Conservation (phyloP, 2,329 filamentous ascomycete genomes). For the Paracoccidioides brasiliensis region DNA sequence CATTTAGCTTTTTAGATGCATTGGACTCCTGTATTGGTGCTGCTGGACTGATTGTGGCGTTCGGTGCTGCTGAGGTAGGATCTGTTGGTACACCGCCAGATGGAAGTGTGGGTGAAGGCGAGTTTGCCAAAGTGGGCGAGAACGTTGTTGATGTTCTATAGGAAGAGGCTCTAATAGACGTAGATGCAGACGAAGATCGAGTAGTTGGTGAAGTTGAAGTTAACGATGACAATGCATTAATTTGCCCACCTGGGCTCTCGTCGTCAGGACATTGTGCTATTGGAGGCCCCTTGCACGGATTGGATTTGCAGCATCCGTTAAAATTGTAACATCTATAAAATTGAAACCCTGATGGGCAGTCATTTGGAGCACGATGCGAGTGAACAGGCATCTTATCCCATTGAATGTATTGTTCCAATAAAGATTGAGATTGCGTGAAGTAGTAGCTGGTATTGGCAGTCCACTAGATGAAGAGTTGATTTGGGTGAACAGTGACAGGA, state of each 20-base stretch:
- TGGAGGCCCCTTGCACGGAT: conserved; percentile 6
- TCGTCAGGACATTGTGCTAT: background rate
- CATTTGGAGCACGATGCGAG: background rate
- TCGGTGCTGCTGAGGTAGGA: background rate
- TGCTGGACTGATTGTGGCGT: background rate
- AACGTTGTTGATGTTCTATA: background rate
- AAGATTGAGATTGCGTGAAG: background rate
- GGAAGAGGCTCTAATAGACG: background rate
- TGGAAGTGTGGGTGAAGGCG: background rate
- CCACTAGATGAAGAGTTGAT: no score
- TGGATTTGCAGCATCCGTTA: conserved; percentile 7
- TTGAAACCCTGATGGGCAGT: background rate
- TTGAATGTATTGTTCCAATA: background rate
- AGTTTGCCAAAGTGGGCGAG: background rate
- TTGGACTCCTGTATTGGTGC: background rate
- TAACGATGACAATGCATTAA: background rate
- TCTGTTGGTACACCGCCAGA: no score
- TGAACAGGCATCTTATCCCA: background rate
- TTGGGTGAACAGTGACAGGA: no score
- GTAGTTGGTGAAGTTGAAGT: background rate
- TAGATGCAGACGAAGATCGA: background rate
- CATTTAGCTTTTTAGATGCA: background rate
- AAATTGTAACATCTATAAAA: conserved; percentile 9
- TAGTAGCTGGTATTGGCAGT: background rate
- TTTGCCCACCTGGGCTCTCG: background rate